These are phyloP conservation scores for Fraxinus platypoda DNA, from an alignment of 305 asterid genomes.

Conservation along the genomic window DNA sequence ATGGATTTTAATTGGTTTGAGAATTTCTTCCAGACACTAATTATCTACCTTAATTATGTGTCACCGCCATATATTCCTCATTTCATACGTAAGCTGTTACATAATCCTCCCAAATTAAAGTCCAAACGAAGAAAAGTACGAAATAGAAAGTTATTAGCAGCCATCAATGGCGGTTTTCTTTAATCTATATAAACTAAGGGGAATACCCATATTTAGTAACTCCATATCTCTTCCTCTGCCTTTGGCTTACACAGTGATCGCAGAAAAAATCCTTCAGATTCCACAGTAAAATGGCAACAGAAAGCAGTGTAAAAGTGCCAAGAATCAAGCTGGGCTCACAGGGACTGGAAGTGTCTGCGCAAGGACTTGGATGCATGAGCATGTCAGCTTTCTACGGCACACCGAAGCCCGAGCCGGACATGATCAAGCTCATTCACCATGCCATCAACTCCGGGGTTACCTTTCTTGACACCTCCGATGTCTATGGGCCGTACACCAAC, in stretches of 20 bases:
- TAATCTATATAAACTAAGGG: not conserved
- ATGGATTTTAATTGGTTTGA: too few species aligned
- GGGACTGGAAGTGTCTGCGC: not conserved
- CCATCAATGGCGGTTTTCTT: not conserved
- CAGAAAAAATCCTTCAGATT: not conserved
- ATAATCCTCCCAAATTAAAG: not conserved
- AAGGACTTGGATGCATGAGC: not conserved
- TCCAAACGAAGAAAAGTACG: not conserved
- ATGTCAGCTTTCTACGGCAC: not conserved
- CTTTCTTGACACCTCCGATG: conserved; percentile 37
- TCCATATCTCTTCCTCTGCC: not conserved
- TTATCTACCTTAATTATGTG: not conserved
- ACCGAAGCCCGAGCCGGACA: not conserved
- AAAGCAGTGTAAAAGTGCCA: not conserved
- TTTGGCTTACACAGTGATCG: not conserved
- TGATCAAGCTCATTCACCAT: conserved; percentile 15
- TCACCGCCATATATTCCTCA: not conserved
- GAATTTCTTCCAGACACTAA: too few species aligned
- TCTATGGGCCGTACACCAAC: conserved; percentile 40
- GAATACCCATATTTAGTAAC: not conserved
- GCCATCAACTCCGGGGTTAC: conserved; percentile 35
- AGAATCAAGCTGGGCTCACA: not conserved
- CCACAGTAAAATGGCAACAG: not conserved
- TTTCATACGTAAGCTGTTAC: not conserved
- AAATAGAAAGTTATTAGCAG: not conserved